These are phyloP conservation scores for Aspergillus sp. DNA, from an alignment of 2,329 filamentous ascomycete genomes.

Conservation along the genomic window DNA sequence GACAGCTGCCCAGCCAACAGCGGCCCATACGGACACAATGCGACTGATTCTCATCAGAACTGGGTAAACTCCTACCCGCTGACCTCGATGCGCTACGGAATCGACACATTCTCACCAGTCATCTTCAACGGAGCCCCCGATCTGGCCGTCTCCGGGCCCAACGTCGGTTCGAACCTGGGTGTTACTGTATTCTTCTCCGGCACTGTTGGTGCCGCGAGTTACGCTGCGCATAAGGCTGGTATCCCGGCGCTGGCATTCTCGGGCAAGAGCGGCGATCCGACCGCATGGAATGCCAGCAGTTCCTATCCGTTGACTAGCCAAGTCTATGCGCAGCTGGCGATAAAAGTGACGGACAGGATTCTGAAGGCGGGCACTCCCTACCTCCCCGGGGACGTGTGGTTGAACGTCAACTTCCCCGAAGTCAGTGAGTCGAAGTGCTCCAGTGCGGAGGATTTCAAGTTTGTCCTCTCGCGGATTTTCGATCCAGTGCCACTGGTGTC, in stretches of 20 bases:
- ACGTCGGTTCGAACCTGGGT: constrained; percentile 54
- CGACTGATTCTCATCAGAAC: constrained; percentile 53
- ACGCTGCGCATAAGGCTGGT: constrained; percentile 47
- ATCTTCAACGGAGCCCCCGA: constrained; percentile 53
- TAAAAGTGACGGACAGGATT: constrained; percentile 51
- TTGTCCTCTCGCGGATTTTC: constrained; percentile 57
- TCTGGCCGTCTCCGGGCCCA: constrained; percentile 60
- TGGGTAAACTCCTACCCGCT: constrained; percentile 67
- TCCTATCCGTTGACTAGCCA: constrained; percentile 43
- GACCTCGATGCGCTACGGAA: constrained; percentile 57
- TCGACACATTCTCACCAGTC: constrained; percentile 49
- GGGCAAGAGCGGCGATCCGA: constrained; percentile 45
- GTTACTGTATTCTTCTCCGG: constrained; percentile 54
- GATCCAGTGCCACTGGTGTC: constrained; percentile 34
- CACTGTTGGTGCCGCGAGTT: constrained; percentile 59
- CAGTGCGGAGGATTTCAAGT: constrained; percentile 51
- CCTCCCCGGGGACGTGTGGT: constrained; percentile 53
- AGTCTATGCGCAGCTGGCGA: constrained; percentile 59
- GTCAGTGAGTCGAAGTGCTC: constrained; percentile 46
- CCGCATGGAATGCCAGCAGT: constrained; percentile 45
- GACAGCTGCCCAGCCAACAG: constrained; percentile 54
- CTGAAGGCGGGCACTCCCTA: constrained; percentile 55
- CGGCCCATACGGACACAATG: constrained; percentile 52
- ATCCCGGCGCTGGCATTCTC: constrained; percentile 65
- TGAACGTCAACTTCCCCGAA: constrained; percentile 63